phyloP scores from a whole-genome alignment of 176 grass and related monocot genomes.

The Neostapfia colusana region DNA sequence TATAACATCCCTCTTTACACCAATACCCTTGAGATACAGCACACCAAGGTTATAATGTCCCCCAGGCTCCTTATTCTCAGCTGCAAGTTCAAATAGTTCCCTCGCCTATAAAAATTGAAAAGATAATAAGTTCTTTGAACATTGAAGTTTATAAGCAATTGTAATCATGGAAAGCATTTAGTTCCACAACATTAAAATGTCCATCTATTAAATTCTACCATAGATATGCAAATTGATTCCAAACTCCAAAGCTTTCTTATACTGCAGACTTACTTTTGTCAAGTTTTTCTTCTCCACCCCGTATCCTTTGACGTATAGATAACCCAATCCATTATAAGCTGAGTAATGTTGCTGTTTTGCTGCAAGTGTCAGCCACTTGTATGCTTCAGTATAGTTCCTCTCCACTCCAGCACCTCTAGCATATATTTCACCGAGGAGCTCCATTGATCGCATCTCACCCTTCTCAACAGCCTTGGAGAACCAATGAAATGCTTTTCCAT shows the following conservation, averaged over 20 bases:
- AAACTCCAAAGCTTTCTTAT: slow-evolving; percentile 6
- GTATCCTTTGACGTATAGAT: slow-evolving; percentile 95
- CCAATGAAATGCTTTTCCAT: slow-evolving; percentile 79
- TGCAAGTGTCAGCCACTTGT: slow-evolving; percentile 76
- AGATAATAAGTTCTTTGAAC: slow-evolving; percentile 18
- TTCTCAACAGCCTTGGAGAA: slow-evolving; percentile 89
- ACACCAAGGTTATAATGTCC: slow-evolving; percentile 98
- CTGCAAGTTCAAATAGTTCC: slow-evolving; percentile 92
- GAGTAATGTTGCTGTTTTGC: slow-evolving; percentile 85
- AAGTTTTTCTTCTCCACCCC: slow-evolving; percentile 94
- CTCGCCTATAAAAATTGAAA: slow-evolving; percentile 65
- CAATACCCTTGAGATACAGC: slow-evolving; percentile 91
- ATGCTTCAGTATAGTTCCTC: slow-evolving; percentile 91
- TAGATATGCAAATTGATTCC: no score
- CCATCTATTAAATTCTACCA: neutral
- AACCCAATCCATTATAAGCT: slow-evolving; percentile 97
- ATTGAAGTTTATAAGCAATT: neutral
- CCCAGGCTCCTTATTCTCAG: slow-evolving; percentile 71
- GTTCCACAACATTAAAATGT: neutral
- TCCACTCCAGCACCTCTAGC: slow-evolving; percentile 91
- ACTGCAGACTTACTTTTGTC: slow-evolving; percentile 62
- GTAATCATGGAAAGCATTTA: slow-evolving; percentile 20
- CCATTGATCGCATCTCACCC: slow-evolving; percentile 68
- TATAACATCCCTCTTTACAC: slow-evolving; percentile 83
- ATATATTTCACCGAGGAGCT: slow-evolving; percentile 93